Evolutionary conservation across 2,329 filamentous ascomycete species (phyloP), one percentile per base, ranked within the genome.

Genomic region (Phyllosticta citribraziliensis): DNA sequence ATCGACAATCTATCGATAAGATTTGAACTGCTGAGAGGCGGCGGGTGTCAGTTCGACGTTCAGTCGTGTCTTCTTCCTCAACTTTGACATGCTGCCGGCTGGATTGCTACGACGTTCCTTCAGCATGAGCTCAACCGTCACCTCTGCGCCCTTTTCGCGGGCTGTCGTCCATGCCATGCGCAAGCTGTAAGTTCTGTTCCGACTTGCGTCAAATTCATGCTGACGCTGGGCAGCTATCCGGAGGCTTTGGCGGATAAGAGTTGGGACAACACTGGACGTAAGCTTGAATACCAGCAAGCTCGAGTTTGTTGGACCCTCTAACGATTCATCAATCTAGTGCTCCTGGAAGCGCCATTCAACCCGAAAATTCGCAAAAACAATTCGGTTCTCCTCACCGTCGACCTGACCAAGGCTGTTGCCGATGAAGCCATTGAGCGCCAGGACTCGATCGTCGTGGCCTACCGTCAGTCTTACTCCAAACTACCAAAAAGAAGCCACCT

Each of bases 251-350:
- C 94, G 10, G 94, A 97, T 71, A 87, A 87, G 67, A 86, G 88
- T 66, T 99, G 92, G 82, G 94, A 99, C 73, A 99, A 99, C 70
- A 96, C 95, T n/a, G 94, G 94, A 60, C 73, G 83, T 84, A 72
- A 67, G 79, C 52, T 11, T 9, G 12, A n/a, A 2, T n/a, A 5
- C 12, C 5, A 2, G 20, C 1, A 22, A 22, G 19, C 51, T 3
- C n/a, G 19, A 10, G 2, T 12, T 5, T 52, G 2, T 52, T 20
- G 5, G 20, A 30, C 50, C 27, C 11, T 22, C 10, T 30, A 30
- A 22, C 25, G 47, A 5, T 47, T 25, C 55, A 52, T 58, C 5
- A 6, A 5, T 52, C 22, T 47, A 88, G 80, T 89, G 56, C 80
- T 90, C 10, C 80, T 89, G 24, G 87, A 89, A 78, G 83, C 87